Evolutionary conservation across 805 yeast species (phyloP), one percentile per base, ranked within the genome.

Genomic region (Saccharomycopsis synnaedendra): DNA sequence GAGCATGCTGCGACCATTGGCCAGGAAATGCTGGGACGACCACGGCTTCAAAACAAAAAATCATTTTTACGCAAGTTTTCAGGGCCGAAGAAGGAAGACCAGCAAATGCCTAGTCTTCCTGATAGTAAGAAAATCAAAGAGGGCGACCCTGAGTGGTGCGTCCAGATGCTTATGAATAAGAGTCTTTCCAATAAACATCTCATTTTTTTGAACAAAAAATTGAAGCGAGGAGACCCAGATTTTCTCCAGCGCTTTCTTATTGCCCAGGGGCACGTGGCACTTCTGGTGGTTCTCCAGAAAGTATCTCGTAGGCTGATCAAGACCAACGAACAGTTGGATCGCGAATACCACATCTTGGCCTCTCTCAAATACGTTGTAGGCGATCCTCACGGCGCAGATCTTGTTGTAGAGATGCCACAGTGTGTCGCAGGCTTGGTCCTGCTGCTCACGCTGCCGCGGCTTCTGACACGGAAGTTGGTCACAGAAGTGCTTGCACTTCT

Each of bases 281-380:
- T 80, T 5, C 63, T 72, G 4, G 64, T 66, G 3, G 65, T 64
- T 46, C 60, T 78, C 44, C 68, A 66, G 11, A 67, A 66, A 11
- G 61, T 72, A 39, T 60, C 59, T 34, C 37, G 39, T 36, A 53
- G 55, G 31, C 47, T 60, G 2, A 58, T 66, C 36, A 71, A 74
- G 47, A 67, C 74, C 8, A 65, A 69, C 49, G 69, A 65, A 41
- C 78, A 78, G 50, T 61, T 64, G 4, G 80, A 74, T 47, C 63
- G 64, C 43, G 84, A 78, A 56, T 71, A 67, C 46, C 60, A 72
- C 32, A 64, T 78, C 9, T 61, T 78, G 11, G 69, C 69, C 27
- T 75, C 81, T 19, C 64, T 77, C 45, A 73, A 72, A 54, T 67
- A 73, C 46, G 58, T 78, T 58, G 68, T 78, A 64, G 74, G 55